phyloP scores from a whole-genome alignment of 1,284 basidiomycete genomes.

The Ceraceosorus guamensis region DNA sequence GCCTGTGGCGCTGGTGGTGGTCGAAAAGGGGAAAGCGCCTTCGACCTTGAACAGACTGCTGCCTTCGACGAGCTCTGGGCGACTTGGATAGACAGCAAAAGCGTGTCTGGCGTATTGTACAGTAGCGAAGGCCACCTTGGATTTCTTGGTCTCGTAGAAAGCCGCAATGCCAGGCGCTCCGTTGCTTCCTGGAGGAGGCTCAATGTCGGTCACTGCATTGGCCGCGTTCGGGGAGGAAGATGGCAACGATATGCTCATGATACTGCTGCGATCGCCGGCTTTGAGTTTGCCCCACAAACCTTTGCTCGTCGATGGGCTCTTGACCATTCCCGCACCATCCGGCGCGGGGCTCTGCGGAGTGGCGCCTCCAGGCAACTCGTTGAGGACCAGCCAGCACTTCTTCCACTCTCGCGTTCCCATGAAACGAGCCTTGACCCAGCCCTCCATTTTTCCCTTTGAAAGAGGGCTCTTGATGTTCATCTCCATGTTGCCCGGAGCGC shows the following conservation, averaged over 20 bases:
- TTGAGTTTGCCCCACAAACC: conserved; percentile 10
- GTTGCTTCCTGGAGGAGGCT: conserved; percentile 37
- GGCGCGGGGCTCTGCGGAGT: too few species aligned
- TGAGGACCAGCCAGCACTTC: conserved; percentile 75
- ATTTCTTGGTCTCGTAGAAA: conserved; percentile 45
- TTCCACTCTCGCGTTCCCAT: conserved; percentile 96
- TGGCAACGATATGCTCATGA: conserved; percentile 6
- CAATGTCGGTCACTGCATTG: conserved; percentile 21
- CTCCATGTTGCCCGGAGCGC: conserved; percentile 13
- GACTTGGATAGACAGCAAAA: conserved; percentile 45
- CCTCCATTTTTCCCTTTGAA: conserved; percentile 69
- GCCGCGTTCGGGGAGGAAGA: conserved; percentile 5
- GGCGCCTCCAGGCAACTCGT: conserved; percentile 9
- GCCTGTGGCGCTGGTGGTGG: conserved; percentile 56
- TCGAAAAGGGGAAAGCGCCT: conserved; percentile 34
- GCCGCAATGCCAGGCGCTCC: conserved; percentile 37
- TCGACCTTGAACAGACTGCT: conserved; percentile 46
- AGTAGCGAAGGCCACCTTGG: conserved; percentile 42
- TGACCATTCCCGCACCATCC: conserved; percentile 16
- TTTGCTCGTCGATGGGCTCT: conserved; percentile 14
- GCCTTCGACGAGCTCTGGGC: conserved; percentile 44
- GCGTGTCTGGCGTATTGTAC: conserved; percentile 40
- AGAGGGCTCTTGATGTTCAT: conserved; percentile 38
- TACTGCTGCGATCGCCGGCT: conserved; percentile 8
- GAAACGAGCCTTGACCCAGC: conserved; percentile 82